Evolutionary conservation across 108 stramenopile genomes (phyloP), one percentile per base, ranked within the genome.

Genomic region (Cyclotella distinguenda): DNA sequence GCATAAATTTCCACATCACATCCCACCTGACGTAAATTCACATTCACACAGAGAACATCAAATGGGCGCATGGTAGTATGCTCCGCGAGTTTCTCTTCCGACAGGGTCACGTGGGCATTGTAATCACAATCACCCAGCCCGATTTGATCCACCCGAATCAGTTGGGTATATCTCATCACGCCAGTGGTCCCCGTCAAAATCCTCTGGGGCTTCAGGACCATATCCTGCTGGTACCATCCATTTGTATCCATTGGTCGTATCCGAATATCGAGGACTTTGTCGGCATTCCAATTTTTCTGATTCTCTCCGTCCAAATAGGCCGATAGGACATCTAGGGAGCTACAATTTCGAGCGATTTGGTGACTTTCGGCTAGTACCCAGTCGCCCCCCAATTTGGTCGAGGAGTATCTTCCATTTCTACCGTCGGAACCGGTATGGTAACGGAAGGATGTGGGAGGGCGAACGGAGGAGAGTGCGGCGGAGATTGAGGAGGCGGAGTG

Each of bases 331-430:
- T 83, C 82, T 16, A 60, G 45, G 6, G 79, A 43, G 1, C 38
- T 66, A 36, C 82, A 83, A 59, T 73, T 43, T 16, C 54, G 44
- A 30, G 79, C 79, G 21, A 80, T 60, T 55, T 83, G 82, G 18
- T 76, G 60, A 27, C 68, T 70, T 68, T 83, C 82, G 21, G 82
- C 82, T 26, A 83, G 45, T 8, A 83, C 82, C 66, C 70, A 83
- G 68, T 83, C 79, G 19, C 78, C 82, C 18, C 75, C 79, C 23
- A 83, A 66, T 32, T 70, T 64, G 30, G 82, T 83, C 11, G 57
- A 67, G 21, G 68, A 72, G 35, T 76, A 75, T 25, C 51, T 77
- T 47, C 79, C 82, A 25, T 77, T 64, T 58, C 70, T 70, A 22
- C 68, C 68, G 23, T 80, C 82, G 30, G 55, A 66, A 39, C 61